phyloP scores from a whole-genome alignment of 495 filamentous ascomycete species.

The Talaromyces ruber region DNA sequence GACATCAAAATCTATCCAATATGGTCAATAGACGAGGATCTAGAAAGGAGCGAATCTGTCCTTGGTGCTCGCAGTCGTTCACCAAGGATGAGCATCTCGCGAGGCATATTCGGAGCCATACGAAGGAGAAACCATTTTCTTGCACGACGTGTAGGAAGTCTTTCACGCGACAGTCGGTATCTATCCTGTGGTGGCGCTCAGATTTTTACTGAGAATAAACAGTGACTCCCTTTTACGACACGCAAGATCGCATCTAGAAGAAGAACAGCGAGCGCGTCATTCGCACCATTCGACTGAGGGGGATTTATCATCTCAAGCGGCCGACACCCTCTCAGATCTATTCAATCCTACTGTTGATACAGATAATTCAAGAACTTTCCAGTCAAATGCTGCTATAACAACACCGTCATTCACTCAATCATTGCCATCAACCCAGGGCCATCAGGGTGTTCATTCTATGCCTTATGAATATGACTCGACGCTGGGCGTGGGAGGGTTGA shows the following conservation, averaged over 20 bases:
- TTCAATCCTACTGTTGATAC: not conserved
- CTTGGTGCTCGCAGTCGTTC: slow-evolving; percentile 18
- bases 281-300: not conserved
- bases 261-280: not conserved
- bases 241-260: slow-evolving; percentile 5
- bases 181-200: not conserved
- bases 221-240: slow-evolving; percentile 18
- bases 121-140: slow-evolving; percentile 24
- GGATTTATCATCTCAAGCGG: not conserved
- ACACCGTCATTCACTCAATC: not conserved
- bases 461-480: not conserved
- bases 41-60: slow-evolving; percentile 15
- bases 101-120: slow-evolving; percentile 24
- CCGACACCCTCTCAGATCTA: not conserved
- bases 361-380: not conserved
- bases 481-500: not conserved
- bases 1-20: no score
- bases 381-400: not conserved
- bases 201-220: not conserved
- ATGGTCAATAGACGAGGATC: not conserved
- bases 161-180: slow-evolving; percentile 18
- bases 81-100: slow-evolving; percentile 23
- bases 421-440: not conserved
- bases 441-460: not conserved
- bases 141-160: slow-evolving; percentile 19